Evolutionary conservation across 768 basidiomycete genomes (phyloP).

Genomic region (Collybia sp.): DNA sequence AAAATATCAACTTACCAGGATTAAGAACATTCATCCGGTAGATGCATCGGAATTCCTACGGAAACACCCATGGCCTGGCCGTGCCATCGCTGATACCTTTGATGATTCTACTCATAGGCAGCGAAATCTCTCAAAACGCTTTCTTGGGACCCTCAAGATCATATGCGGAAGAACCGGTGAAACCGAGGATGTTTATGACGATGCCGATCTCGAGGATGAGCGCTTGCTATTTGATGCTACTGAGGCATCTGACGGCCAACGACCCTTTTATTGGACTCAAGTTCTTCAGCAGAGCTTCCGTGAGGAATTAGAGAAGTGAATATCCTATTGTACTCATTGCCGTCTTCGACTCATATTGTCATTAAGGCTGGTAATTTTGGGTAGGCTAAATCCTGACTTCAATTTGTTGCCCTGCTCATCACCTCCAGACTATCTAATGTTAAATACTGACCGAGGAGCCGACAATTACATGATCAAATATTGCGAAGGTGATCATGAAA

Average conservation of each 20-base stretch:
- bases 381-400: slow-evolving; percentile 28
- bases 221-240: slow-evolving; percentile 62
- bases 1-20: background rate
- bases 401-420: background rate
- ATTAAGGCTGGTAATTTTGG: slow-evolving; percentile 75
- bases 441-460: slow-evolving; percentile 84
- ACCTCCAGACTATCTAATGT: slow-evolving; percentile 77
- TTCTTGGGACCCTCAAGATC: slow-evolving; percentile 64
- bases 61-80: slow-evolving; percentile 85
- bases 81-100: slow-evolving; percentile 79
- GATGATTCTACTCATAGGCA: slow-evolving; percentile 80
- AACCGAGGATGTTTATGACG: slow-evolving; percentile 64
- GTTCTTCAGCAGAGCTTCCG: slow-evolving; percentile 77
- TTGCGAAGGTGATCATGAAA: slow-evolving; percentile 78
- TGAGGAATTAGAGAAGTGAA: slow-evolving; percentile 85
- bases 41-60: slow-evolving; percentile 87
- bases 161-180: slow-evolving; percentile 85
- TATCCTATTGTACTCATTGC: background rate
- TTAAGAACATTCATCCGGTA: slow-evolving; percentile 14
- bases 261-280: slow-evolving; percentile 81
- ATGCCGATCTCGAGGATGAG: slow-evolving; percentile 73
- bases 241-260: slow-evolving; percentile 47
- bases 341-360: slow-evolving; percentile 6
- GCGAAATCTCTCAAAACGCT: slow-evolving; percentile 62
- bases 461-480: slow-evolving; percentile 95